A percentile compares a stretch with the other conserved stretches of the same genome.
Conservation (phyloP, 257 asterid species). For the Eustoma russellianum region DNA sequence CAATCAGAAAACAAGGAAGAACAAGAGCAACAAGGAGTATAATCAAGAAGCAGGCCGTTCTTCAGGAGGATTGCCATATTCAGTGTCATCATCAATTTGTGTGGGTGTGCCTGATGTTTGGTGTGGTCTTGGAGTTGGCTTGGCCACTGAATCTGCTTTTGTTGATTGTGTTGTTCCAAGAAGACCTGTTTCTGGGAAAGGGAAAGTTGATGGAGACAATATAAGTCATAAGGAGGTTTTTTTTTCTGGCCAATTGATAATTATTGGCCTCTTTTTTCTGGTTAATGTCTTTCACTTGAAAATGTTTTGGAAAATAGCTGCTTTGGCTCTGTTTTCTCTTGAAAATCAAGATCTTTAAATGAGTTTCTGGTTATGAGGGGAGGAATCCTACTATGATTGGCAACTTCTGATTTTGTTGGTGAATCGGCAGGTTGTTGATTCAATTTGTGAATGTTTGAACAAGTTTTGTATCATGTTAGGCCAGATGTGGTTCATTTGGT, state of each 20-base stretch:
- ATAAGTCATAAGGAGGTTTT: slow-evolving; percentile 39
- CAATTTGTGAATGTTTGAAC: too few species aligned
- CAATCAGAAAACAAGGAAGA: slow-evolving; percentile 24
- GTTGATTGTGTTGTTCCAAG: slow-evolving; percentile 70
- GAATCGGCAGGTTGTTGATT: too few species aligned
- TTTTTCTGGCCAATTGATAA: neutral
- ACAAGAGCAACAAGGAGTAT: slow-evolving; percentile 12
- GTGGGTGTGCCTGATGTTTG: slow-evolving; percentile 65
- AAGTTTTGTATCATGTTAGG: too few species aligned
- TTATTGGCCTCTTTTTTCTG: too few species aligned
- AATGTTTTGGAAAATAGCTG: too few species aligned
- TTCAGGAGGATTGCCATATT: neutral
- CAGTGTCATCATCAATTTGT: slow-evolving; percentile 23
- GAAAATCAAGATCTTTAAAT: too few species aligned
- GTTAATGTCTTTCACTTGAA: too few species aligned
- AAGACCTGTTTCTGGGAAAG: slow-evolving; percentile 41
- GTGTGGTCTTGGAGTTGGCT: slow-evolving; percentile 69
- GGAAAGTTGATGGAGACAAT: slow-evolving; percentile 42
- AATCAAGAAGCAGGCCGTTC: neutral
- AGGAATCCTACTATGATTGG: too few species aligned
- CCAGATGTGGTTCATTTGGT: too few species aligned
- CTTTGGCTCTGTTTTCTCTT: too few species aligned
- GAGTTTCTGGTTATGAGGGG: too few species aligned
- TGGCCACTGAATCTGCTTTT: slow-evolving; percentile 60
- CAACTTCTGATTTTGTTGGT: too few species aligned